Percentiles rank a stretch among this genome's conserved stretches.
Evolutionary conservation across 2,329 filamentous ascomycete species (phyloP).

Genomic region (Fonsecaea pedrosoi): DNA sequence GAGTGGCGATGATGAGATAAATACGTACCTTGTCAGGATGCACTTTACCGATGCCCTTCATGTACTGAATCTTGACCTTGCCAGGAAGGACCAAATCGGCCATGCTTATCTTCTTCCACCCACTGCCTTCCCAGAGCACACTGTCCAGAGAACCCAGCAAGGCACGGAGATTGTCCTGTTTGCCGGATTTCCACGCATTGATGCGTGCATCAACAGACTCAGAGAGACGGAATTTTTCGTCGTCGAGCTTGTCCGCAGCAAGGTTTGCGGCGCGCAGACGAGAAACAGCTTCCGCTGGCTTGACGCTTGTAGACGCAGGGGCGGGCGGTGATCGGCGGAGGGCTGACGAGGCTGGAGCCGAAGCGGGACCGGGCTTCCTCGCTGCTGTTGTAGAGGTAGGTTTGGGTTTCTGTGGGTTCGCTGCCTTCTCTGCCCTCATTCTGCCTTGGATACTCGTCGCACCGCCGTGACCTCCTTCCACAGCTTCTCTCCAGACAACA

Average conservation of each 20-base stretch:
- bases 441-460: constrained; percentile 82
- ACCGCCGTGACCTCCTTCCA: constrained; percentile 86
- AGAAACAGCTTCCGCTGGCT: constrained; percentile 73
- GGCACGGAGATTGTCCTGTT: constrained; percentile 89
- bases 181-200: constrained; percentile 83
- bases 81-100: constrained; percentile 89
- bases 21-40: constrained; percentile 90
- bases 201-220: constrained; percentile 85
- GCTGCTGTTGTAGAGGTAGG: constrained; percentile 52
- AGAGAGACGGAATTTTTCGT: constrained; percentile 87
- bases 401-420: constrained; percentile 59
- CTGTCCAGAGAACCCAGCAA: constrained; percentile 83
- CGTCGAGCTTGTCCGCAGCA: constrained; percentile 83
- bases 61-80: constrained; percentile 96
- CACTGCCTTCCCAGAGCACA: constrained; percentile 88
- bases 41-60: constrained; percentile 98
- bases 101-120: constrained; percentile 97
- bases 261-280: constrained; percentile 82
- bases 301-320: constrained; percentile 40
- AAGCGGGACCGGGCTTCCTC: constrained; percentile 62
- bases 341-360: constrained; percentile 32
- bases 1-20: constrained; percentile 6
- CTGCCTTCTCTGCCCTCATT: constrained; percentile 88
- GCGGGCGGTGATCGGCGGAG: constrained; percentile 41
- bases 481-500: constrained; percentile 78